Percentiles rank a stretch among this genome's conserved stretches.
Evolutionary conservation across 2,329 filamentous ascomycete species (phyloP).

Genomic region (Graphilbum ipis-grandicollis): DNA sequence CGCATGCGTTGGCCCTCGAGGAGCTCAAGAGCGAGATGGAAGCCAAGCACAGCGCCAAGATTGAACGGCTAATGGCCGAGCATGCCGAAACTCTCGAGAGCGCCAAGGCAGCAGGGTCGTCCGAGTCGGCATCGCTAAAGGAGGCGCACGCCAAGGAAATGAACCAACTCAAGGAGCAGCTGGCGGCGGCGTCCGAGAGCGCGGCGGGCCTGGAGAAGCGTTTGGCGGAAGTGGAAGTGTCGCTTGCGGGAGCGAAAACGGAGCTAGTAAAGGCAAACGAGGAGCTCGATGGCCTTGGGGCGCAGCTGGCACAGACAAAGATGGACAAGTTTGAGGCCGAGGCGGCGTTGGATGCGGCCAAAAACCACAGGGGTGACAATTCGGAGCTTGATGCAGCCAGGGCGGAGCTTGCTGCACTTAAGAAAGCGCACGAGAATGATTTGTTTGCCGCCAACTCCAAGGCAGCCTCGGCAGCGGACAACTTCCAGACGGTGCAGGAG

Average conservation of each 20-base stretch:
- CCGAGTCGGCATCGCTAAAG: constrained; percentile 17
- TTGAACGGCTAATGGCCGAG: constrained; percentile 26
- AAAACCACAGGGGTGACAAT: constrained; percentile 38
- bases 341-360: constrained; percentile 41
- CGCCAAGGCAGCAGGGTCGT: constrained; percentile 26
- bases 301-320: constrained; percentile 39
- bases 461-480: constrained; percentile 18
- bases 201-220: constrained; percentile 22
- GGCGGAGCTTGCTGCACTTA: constrained; percentile 29
- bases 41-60: constrained; percentile 22
- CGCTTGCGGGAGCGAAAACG: constrained; percentile 14
- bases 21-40: constrained; percentile 23
- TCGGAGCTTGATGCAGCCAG: constrained; percentile 33
- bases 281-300: constrained; percentile 31
- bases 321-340: constrained; percentile 41
- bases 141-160: constrained; percentile 19
- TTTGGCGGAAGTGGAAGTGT: constrained; percentile 18
- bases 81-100: constrained; percentile 27
- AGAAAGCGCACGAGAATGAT: constrained; percentile 21
- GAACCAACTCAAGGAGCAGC: constrained; percentile 18
- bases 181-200: constrained; percentile 19
- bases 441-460: constrained; percentile 17
- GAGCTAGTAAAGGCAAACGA: constrained; percentile 26
- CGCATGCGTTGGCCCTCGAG: constrained; percentile 16
- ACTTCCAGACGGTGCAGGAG: constrained; percentile 19